Evolutionary conservation across 2,329 filamentous ascomycete genomes (phyloP), one percentile per base, ranked within the genome.

Genomic region (Neobulgaria alba): DNA sequence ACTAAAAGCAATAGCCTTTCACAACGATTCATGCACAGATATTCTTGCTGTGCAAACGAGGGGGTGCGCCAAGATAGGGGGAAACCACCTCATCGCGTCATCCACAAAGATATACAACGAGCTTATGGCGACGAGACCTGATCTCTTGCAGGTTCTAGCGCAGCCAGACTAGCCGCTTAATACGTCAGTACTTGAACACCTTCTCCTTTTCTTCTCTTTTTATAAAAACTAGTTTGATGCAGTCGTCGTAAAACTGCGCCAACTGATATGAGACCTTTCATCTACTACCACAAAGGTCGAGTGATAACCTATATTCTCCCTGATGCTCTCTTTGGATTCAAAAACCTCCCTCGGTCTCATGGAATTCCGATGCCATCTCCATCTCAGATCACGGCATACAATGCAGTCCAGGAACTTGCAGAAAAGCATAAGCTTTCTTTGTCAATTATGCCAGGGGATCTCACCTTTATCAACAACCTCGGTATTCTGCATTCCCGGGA

Each of bases 61-160:
- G 9, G 23, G 20, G 14, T 7, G 10, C 10, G 39, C 45, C 12
- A 21, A 33, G 5, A 19, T 14, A 10, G 45, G 45, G 4, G 45
- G 45, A 3, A 33, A 38, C 9, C 10, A 17, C 32, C 15, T 39
- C n/a, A 71, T 75, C 48, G 75, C 71, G 0, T 37, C 69, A 68
- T 7, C 61, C 31, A 71, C 67, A 65, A 61, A 60, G 16, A 63
- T 75, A 0, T 73, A 75, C 52, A 73, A 76, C 43, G 66, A 73
- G 36, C 57, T 77, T 2, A 71, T 69, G 0, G 56, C 53, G 16
- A 67, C 62, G 2, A 54, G 72, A 36, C 72, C 71, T 0, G 71
- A 77, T 55, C 45, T 76, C 4, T 66, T 76, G 10, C 54, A 62
- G 3, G 73, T 67, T 0, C 53, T 77, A 18, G 41, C 41, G 1